Evolutionary conservation across 805 yeast species (phyloP).

Genomic region (Barnettozyma salicaria): DNA sequence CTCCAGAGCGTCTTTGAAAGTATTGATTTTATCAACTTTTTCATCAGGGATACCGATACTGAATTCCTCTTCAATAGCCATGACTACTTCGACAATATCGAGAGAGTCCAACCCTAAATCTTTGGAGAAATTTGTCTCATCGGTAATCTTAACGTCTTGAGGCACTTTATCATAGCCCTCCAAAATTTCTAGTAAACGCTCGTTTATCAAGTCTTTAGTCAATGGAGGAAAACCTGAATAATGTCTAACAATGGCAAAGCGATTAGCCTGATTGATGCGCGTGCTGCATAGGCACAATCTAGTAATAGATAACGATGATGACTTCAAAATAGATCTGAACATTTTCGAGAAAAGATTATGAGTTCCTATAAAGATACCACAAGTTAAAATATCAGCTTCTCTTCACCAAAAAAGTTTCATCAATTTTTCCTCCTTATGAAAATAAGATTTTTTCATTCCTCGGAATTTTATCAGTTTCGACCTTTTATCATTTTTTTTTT

Average conservation of each 20-base stretch:
- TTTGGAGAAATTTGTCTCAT: conserved; percentile 49
- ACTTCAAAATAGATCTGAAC: conserved; percentile 8
- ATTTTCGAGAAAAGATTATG: no score
- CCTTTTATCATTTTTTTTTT: no score
- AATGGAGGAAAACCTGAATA: conserved; percentile 57
- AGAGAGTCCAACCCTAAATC: conserved; percentile 68
- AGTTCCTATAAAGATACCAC: no score
- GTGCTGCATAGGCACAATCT: not conserved
- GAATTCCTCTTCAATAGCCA: conserved; percentile 67
- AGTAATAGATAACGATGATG: no score
- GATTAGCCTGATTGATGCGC: not conserved
- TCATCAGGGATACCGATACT: conserved; percentile 69
- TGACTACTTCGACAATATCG: conserved; percentile 65
- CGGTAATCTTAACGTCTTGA: conserved; percentile 26
- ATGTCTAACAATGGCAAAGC: conserved; percentile 20
- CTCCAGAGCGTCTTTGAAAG: conserved; percentile 80
- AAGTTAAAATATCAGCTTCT: no score
- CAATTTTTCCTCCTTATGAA: no score
- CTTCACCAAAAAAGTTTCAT: no score
- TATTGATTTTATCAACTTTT: conserved; percentile 79
- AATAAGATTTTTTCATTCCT: not conserved
- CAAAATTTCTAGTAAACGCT: conserved; percentile 56
- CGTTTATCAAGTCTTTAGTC: conserved; percentile 55
- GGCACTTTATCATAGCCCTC: conserved; percentile 59
- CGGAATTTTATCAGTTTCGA: not conserved